Base-by-base conservation (phyloP, 352 stramenopile species). In the Pythium phragmiticola region DNA sequence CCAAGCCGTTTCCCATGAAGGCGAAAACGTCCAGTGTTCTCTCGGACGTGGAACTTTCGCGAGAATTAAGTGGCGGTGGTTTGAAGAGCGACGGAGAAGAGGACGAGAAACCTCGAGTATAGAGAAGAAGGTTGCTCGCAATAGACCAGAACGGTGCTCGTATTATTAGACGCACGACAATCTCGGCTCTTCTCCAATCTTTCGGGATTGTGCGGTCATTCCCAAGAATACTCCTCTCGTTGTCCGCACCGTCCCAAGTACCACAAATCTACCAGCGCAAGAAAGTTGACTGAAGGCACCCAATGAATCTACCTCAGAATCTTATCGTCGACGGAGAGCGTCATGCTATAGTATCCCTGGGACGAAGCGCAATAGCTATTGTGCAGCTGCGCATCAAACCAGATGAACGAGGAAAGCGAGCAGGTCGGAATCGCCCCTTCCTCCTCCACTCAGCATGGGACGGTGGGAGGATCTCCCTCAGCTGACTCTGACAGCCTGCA, bases 41-140 rank as follows among this genome's bases (percentile, higher is more conserved):
- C 13, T 80, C 79, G 11, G 79, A 88, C 42, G 63, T 64, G 6
- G 79, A 88, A 63, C 66, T 88, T 26, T 64, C 73, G 41, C 77
- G 68, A 43, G 71, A 80, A 55, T 70, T 88, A 28, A 80, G 75
- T 66, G 71, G 78, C 30, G 57, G 77, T 23, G 60, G 69, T 33
- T 48, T 65, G 8, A 34, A 36, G 21, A 86, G 79, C 57, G 75
- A 81, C 30, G 60, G 19, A 26, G 78, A 88, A 56, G 43, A 65
- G 12, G 57, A 54, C 19, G 21, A 21, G 17, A 63, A 54, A 30
- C 8, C 4, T 12, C 54, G 57, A 63, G 17, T 19, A 13, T 63
- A 56, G 39, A 30, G 17, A 30, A 50, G 45, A 50, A 50, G 17
- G 45, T 26, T 57, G 30, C 50, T 43, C 41, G 28, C 39, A 42